These are phyloP conservation scores for Silybum marianum DNA, from an alignment of 129 eudicot species.

Conservation along the genomic window DNA sequence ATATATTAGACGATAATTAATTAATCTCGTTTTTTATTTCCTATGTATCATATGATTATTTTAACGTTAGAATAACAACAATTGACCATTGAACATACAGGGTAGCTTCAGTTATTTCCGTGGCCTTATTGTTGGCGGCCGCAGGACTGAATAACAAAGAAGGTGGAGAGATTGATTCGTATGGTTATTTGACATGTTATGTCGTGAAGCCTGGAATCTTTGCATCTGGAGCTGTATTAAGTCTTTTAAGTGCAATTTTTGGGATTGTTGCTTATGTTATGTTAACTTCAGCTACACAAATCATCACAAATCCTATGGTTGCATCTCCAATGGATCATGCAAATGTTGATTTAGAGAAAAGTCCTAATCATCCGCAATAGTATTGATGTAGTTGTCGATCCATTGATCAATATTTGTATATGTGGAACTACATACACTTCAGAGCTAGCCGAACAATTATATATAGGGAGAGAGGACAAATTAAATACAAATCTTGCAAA, in stretches of 20 bases:
- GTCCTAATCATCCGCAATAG: not conserved
- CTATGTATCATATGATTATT: not conserved
- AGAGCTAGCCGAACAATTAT: no score
- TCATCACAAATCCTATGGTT: not conserved
- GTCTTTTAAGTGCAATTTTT: conserved; percentile 29
- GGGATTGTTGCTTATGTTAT: conserved; percentile 28
- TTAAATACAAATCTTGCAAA: no score
- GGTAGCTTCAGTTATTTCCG: conserved; percentile 25
- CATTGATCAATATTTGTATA: not conserved
- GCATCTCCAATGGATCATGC: not conserved
- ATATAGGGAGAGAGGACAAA: no score
- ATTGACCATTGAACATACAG: not conserved
- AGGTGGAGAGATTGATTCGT: conserved; percentile 9
- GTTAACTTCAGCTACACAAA: conserved; percentile 3
- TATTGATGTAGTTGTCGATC: not conserved
- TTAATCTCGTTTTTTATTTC: not conserved
- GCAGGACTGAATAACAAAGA: conserved; percentile 14
- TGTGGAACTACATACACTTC: no score
- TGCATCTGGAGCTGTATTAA: conserved; percentile 34
- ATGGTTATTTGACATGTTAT: conserved; percentile 26
- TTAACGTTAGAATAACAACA: no score
- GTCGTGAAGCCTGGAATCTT: conserved; percentile 37
- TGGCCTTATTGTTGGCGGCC: conserved; percentile 29
- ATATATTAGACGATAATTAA: not conserved
- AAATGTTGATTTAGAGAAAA: conserved; percentile 24